These are phyloP conservation scores for Pyrenochaeta sp. DNA, from an alignment of 2,329 filamentous ascomycete species.

Conservation along the genomic window DNA sequence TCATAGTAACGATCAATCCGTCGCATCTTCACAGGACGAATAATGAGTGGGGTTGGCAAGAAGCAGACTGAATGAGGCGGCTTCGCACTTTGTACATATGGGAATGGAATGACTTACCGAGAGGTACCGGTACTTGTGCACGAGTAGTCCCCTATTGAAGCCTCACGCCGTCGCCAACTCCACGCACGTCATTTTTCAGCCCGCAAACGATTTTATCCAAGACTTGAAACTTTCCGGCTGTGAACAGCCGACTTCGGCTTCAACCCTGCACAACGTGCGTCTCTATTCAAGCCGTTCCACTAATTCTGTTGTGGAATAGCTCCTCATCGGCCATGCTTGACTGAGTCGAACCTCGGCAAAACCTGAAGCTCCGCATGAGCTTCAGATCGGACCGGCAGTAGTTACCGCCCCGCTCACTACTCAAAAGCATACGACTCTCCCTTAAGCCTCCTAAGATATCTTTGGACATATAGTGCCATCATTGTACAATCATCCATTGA, in stretches of 20 bases:
- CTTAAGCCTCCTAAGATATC: background rate
- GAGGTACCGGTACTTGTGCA: background rate
- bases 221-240: background rate
- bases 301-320: conserved; percentile 15
- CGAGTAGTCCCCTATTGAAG: background rate
- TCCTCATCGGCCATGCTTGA: conserved; percentile 15
- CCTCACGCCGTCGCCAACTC: background rate
- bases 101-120: conserved; percentile 9
- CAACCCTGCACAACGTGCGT: background rate
- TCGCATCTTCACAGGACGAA: conserved; percentile 16
- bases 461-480: background rate
- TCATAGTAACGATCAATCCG: conserved; percentile 14
- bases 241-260: conserved; percentile 7
- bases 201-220: too few relatives aligned
- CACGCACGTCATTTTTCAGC: background rate
- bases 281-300: background rate
- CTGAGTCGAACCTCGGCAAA: conserved; percentile 47
- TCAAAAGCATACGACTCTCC: conserved; percentile 17
- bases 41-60: background rate
- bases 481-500: background rate
- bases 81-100: conserved; percentile 20
- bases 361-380: conserved; percentile 33
- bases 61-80: conserved; percentile 3
- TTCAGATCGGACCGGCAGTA: conserved; percentile 21
- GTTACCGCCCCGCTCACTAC: conserved; percentile 38